A percentile compares a stretch with the other conserved stretches of the same genome.
phyloP scores from a whole-genome alignment of 2,329 filamentous ascomycete genomes.

The Pseudogymnoascus sp. region DNA sequence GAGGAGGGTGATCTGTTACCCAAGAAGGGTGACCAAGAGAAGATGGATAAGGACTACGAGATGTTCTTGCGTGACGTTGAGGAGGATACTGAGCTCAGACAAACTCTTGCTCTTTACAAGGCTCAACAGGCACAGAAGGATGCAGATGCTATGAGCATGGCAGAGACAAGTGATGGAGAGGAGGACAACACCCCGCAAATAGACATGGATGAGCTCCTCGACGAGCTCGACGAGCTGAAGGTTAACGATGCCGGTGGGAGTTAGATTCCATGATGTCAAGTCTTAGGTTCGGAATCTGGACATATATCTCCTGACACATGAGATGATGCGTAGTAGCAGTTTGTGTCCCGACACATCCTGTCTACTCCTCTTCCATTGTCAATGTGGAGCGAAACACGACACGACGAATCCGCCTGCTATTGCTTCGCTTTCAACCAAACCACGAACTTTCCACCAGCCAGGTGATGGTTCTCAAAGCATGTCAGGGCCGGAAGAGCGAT shows the following conservation, averaged over 20 bases:
- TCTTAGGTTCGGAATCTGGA: background rate
- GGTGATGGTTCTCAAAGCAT: background rate
- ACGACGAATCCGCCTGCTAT: constrained; percentile 1
- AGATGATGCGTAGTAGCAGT: background rate
- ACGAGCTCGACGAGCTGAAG: constrained; percentile 86
- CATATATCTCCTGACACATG: background rate
- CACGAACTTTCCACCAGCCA: background rate
- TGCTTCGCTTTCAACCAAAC: background rate
- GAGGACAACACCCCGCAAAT: constrained; percentile 64
- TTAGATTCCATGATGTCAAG: background rate
- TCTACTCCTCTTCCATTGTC: background rate
- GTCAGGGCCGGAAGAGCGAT: background rate
- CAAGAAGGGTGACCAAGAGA: constrained; percentile 80
- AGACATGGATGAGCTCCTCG: constrained; percentile 74
- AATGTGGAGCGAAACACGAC: background rate
- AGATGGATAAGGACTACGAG: constrained; percentile 90
- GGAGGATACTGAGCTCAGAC: constrained; percentile 82
- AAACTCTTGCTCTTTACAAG: constrained; percentile 83
- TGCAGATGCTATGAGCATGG: constrained; percentile 61
- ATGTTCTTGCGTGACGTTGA: constrained; percentile 96
- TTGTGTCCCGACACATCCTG: background rate
- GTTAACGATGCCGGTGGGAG: constrained; percentile 36
- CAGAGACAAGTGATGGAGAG: constrained; percentile 53
- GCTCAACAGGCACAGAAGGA: constrained; percentile 42
- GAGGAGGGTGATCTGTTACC: constrained; percentile 84